phyloP scores from a whole-genome alignment of 345 rosid species.

The Populus tremula region DNA sequence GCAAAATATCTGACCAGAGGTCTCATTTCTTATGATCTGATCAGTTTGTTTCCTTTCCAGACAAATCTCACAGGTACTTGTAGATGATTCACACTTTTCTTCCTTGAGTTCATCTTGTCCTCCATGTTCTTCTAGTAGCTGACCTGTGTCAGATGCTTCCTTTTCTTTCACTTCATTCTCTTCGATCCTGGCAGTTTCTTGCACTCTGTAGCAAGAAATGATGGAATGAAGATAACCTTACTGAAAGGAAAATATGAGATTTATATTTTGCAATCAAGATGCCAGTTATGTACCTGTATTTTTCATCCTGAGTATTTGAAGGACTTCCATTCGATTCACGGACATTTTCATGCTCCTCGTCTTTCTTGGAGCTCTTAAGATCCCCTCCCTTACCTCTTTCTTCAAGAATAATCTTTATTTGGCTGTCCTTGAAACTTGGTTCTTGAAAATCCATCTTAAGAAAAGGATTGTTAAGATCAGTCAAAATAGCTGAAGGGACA shows the following conservation, averaged over 20 bases:
- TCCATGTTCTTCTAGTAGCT: neutral
- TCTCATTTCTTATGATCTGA: neutral
- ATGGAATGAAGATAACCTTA: neutral
- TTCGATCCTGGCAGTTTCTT: neutral
- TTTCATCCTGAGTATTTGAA: neutral
- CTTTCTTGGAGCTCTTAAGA: conserved; percentile 47
- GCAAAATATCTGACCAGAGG: neutral
- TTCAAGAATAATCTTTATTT: conserved; percentile 43
- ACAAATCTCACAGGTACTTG: conserved; percentile 1
- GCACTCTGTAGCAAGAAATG: neutral
- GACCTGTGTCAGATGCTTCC: neutral
- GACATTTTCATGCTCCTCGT: conserved; percentile 57
- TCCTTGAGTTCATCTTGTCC: neutral
- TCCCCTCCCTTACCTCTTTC: conserved; percentile 51
- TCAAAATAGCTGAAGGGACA: neutral
- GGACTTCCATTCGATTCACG: conserved; percentile 32
- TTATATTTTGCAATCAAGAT: neutral
- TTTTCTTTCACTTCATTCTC: neutral
- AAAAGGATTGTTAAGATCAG: neutral
- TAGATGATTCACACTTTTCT: neutral
- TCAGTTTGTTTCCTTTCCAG: neutral
- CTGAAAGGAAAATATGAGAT: neutral
- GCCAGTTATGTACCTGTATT: neutral
- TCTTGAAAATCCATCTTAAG: conserved; percentile 64
- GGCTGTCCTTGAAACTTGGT: too few species aligned